Evolutionary conservation across 75 land plant species (phyloP), one percentile per base, ranked within the genome.

Genomic region (Selaginella tamariscina): DNA sequence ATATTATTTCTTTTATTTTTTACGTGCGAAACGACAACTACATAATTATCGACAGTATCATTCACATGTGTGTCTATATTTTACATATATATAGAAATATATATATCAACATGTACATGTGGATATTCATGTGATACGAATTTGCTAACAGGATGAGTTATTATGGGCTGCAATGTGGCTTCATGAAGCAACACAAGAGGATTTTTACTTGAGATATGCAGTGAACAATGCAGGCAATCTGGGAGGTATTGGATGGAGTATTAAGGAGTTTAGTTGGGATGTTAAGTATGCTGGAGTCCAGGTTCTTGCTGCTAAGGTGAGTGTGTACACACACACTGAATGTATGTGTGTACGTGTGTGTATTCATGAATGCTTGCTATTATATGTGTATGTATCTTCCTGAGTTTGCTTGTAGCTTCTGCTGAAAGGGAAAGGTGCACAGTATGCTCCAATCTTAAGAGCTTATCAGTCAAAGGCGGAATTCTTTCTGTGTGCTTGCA

Each of bases 91-190:
- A n/a, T n/a, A n/a, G n/a, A n/a, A n/a, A n/a, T n/a, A n/a, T n/a
- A n/a, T n/a, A n/a, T n/a, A n/a, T n/a, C n/a, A n/a, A n/a, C n/a
- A n/a, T n/a, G n/a, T n/a, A n/a, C n/a, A n/a, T n/a, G n/a, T n/a
- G n/a, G n/a, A n/a, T n/a, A n/a, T n/a, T n/a, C n/a, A n/a, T n/a
- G n/a, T n/a, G n/a, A n/a, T n/a, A n/a, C n/a, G n/a, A n/a, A n/a
- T n/a, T n/a, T n/a, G n/a, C n/a, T n/a, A n/a, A n/a, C 69, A 86
- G 86, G 96, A 86, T 65, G 96, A 90, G 68, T 62, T 90, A 29
- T 64, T 90, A 30, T 90, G 96, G 90, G 90, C 86, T 1, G 90
- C 90, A 0, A 62, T 75, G 27, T 89, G 95, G 95, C 82, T 89
- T 0, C 75, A 77, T 70, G 77, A 75, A 44, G 90, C 96, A 1